Conservation (phyloP, 2,329 filamentous ascomycete species). For the Mycosphaerelloides madeirae region DNA sequence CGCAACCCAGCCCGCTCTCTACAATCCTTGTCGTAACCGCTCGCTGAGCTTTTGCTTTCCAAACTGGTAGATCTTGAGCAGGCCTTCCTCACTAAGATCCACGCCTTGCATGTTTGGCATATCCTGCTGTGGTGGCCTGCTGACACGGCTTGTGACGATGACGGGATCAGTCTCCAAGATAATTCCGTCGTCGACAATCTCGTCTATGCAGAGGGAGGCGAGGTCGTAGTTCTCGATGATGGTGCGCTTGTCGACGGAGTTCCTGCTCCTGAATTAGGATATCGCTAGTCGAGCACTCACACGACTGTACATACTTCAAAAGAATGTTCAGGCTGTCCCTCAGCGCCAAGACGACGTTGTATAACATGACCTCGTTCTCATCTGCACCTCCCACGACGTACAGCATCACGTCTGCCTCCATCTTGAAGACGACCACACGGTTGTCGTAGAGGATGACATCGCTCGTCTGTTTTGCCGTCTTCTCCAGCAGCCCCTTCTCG, state of each 20-base stretch:
- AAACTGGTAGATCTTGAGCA: constrained; percentile 90
- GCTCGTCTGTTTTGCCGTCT: constrained; percentile 90
- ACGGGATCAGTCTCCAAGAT: constrained; percentile 96
- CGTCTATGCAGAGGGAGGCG: constrained; percentile 87
- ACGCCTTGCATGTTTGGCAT: constrained; percentile 84
- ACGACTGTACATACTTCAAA: constrained; percentile 69
- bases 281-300: background rate
- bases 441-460: constrained; percentile 98
- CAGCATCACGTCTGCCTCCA: constrained; percentile 93
- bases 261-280: constrained; percentile 49
- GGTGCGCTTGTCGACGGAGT: constrained; percentile 94
- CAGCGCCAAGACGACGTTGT: constrained; percentile 84
- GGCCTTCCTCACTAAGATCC: constrained; percentile 90
- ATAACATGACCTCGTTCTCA: constrained; percentile 95
- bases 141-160: constrained; percentile 86
- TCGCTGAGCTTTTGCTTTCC: constrained; percentile 89
- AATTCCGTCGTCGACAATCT: constrained; percentile 92
- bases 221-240: constrained; percentile 99
- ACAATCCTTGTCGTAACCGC: constrained; percentile 80
- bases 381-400: constrained; percentile 88
- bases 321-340: constrained; percentile 84
- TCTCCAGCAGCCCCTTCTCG: constrained; percentile 90
- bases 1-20: background rate
- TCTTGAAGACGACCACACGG: constrained; percentile 94
- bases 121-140: constrained; percentile 85